Percentiles rank a stretch among this genome's conserved stretches.
These are phyloP conservation scores for Pogostemon cablin DNA, from an alignment of 257 asterid species.

Conservation along the genomic window DNA sequence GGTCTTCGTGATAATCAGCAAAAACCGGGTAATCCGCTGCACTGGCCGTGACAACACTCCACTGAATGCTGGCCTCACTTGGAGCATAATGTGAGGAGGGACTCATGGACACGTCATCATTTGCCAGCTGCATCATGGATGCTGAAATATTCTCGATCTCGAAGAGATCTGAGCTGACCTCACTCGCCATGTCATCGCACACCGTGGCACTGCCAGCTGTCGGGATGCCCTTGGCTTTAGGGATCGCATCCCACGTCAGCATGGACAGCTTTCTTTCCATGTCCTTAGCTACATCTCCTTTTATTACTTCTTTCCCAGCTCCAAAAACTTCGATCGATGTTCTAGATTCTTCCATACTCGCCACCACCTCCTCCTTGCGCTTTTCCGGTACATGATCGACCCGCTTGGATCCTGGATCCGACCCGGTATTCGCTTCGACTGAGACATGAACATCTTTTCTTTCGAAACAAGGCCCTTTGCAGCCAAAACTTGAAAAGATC, in stretches of 20 bases:
- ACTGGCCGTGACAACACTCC: conserved; percentile 78
- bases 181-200: conserved; percentile 67
- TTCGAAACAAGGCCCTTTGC: conserved; percentile 56
- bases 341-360: conserved; percentile 43
- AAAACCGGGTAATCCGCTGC: conserved; percentile 37
- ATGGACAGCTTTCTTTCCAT: conserved; percentile 69
- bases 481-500: conserved; percentile 46
- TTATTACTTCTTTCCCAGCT: conserved; percentile 21
- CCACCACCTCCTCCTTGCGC: background rate
- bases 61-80: conserved; percentile 72
- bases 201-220: conserved; percentile 33
- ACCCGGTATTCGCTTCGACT: background rate
- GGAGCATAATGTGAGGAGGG: conserved; percentile 58
- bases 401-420: too few relatives aligned
- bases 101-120: conserved; percentile 42
- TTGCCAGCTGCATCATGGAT: conserved; percentile 13
- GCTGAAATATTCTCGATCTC: conserved; percentile 67
- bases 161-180: conserved; percentile 76
- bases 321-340: conserved; percentile 74
- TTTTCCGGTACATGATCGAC: too few relatives aligned
- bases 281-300: conserved; percentile 44
- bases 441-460: conserved; percentile 35
- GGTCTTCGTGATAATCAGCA: background rate
- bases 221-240: conserved; percentile 38
- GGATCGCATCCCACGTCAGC: conserved; percentile 82